These are phyloP conservation scores for Coemansia interrupta DNA, from an alignment of 192 early-diverging fungal species.

Conservation along the genomic window DNA sequence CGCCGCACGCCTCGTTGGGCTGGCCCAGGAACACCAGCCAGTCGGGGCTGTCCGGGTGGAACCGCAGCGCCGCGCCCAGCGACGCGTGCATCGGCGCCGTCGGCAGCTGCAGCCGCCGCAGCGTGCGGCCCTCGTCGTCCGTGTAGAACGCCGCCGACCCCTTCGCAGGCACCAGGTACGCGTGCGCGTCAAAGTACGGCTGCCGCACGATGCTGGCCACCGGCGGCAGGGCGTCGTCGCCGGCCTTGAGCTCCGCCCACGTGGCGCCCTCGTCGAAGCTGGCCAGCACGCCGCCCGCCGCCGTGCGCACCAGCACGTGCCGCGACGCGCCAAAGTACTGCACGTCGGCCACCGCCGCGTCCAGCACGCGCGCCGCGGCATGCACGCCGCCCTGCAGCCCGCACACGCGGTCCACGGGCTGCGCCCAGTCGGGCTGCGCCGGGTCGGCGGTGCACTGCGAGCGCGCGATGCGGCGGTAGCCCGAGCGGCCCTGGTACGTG, in stretches of 20 bases:
- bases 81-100: slow-evolving; percentile 60
- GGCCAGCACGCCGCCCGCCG: slow-evolving; percentile 49
- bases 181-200: slow-evolving; percentile 59
- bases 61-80: slow-evolving; percentile 63
- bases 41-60: slow-evolving; percentile 80
- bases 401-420: slow-evolving; percentile 68
- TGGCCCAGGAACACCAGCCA: slow-evolving; percentile 77
- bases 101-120: slow-evolving; percentile 58
- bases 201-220: slow-evolving; percentile 55
- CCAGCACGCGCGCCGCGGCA: slow-evolving; percentile 25
- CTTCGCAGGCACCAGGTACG: slow-evolving; percentile 58
- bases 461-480: slow-evolving; percentile 73
- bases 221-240: neutral
- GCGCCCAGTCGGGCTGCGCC: slow-evolving; percentile 44
- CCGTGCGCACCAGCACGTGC: slow-evolving; percentile 55
- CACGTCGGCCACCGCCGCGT: slow-evolving; percentile 55
- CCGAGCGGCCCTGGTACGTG: slow-evolving; percentile 69
- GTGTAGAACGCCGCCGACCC: slow-evolving; percentile 57
- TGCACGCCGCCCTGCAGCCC: slow-evolving; percentile 52
- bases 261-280: slow-evolving; percentile 65
- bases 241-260: slow-evolving; percentile 51
- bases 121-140: slow-evolving; percentile 58
- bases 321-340: slow-evolving; percentile 67
- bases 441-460: slow-evolving; percentile 75
- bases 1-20: slow-evolving; percentile 55